Evolutionary conservation across 768 basidiomycete genomes (phyloP), one percentile per base, ranked within the genome.

Genomic region (Termitomyces sp.): DNA sequence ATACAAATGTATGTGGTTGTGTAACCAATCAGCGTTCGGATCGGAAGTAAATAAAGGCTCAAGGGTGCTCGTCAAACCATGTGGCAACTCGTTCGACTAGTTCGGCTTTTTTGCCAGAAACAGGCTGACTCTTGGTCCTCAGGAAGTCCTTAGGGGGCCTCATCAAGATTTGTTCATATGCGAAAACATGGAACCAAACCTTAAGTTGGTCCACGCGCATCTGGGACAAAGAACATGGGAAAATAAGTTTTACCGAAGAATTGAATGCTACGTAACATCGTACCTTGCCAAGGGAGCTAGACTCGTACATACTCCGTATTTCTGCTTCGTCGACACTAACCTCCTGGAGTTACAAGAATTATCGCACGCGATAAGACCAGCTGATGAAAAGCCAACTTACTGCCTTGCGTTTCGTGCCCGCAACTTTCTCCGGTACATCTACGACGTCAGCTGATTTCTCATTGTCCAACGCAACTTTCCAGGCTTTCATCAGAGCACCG

Each of bases 191-290:
- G n/a, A 46, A 44, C 62, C 77, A 57, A 60, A 88, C 89, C 82
- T 89, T 92, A 48, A 93, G 76, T 65, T 91, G 87, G 70, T 89
- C 88, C 60, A 91, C 86, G 18, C 83, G 84, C 61, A 92, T 76
- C 91, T 93, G 55, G 43, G 50, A 55, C 52, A 58, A 48, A 50
- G 20, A 30, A 56, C 53, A 60, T 56, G 33, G 58, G 54, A 50
- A 42, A 56, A 57, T 62, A 26, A 62, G 55, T 55, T 62, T 40
- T 56, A 18, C 34, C 36, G 34, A 56, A 37, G 27, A 44, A 50
- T 43, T 33, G 33, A 54, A 20, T 9, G 18, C 39, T 36, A 43
- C 20, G 47, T 53, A 46, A 62, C 77, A 65, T 68, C 51, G 39
- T 45, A 91, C 91, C 79, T 93, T 96, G 53, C 60, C 73, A 43